These are phyloP conservation scores for Cladorrhinum sp. DNA, from an alignment of 2,329 filamentous ascomycete species.

Conservation along the genomic window DNA sequence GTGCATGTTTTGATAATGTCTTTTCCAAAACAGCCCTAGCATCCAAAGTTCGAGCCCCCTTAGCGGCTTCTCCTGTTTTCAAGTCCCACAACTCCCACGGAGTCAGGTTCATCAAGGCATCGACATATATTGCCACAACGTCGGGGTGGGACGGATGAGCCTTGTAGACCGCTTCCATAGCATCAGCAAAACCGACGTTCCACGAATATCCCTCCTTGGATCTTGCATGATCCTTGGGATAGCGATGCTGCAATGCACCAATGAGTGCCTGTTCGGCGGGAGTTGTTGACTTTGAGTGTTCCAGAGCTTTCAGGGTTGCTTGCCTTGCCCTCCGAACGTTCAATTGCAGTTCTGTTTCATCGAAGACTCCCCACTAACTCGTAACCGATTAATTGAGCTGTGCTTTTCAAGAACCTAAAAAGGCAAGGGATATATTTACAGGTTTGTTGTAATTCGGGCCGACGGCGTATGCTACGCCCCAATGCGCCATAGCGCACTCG, in stretches of 20 bases:
- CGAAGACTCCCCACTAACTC: conserved; percentile 74
- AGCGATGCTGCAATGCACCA: conserved; percentile 58
- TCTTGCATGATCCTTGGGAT: conserved; percentile 48
- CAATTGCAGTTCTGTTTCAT: conserved; percentile 53
- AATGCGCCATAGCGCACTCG: conserved; percentile 61
- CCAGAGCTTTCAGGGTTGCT: conserved; percentile 31
- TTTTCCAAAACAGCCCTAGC: conserved; percentile 56
- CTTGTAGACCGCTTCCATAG: conserved; percentile 41
- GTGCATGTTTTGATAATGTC: conserved; percentile 50
- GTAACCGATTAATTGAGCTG: too few relatives aligned
- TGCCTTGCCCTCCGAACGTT: conserved; percentile 41
- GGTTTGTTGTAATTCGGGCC: conserved; percentile 78
- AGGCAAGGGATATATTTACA: too few relatives aligned
- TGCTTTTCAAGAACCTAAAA: too few relatives aligned
- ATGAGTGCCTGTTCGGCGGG: conserved; percentile 62
- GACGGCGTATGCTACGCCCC: conserved; percentile 67
- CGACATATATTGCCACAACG: conserved; percentile 60
- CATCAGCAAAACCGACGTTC: conserved; percentile 59
- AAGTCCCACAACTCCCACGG: conserved; percentile 47
- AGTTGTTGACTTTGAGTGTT: conserved; percentile 31
- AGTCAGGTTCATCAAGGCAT: conserved; percentile 48
- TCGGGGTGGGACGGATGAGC: conserved; percentile 49
- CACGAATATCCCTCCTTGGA: conserved; percentile 47
- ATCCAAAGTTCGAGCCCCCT: conserved; percentile 55
- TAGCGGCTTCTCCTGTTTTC: conserved; percentile 42